Conservation (phyloP, 441 rosid species). For the Aleurites moluccanus region DNA sequence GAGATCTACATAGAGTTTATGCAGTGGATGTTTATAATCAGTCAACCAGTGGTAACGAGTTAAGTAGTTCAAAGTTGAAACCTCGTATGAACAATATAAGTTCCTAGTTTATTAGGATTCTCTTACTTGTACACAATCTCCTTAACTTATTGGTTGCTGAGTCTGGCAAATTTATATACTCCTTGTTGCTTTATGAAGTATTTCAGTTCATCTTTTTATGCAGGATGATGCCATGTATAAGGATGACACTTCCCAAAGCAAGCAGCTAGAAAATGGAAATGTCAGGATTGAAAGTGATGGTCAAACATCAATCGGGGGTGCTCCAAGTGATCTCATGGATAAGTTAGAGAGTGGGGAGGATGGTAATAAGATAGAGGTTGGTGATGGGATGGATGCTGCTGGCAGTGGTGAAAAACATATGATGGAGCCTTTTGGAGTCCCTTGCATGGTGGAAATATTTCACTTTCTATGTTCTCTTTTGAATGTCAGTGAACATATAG, state of each 20-base stretch:
- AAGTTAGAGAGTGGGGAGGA: too few relatives aligned
- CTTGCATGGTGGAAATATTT: conserved; percentile 92
- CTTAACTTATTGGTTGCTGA: too few relatives aligned
- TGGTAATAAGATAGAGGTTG: too few relatives aligned
- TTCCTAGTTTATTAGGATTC: too few relatives aligned
- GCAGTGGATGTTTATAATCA: too few relatives aligned
- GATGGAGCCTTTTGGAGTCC: conserved; percentile 82
- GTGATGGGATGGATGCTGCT: conserved; percentile 16
- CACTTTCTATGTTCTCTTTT: conserved; percentile 81
- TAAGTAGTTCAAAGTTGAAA: too few relatives aligned
- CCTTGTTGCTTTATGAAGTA: too few relatives aligned
- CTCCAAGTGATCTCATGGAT: conserved; percentile 44
- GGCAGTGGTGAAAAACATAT: conserved; percentile 43
- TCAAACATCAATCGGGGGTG: conserved; percentile 37
- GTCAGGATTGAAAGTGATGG: conserved; percentile 43
- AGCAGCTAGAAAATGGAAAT: conserved; percentile 62
- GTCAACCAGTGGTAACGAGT: too few relatives aligned
- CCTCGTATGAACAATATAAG: too few relatives aligned
- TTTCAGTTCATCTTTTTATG: neutral
- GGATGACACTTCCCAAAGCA: conserved; percentile 53
- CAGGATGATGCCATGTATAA: conserved; percentile 56
- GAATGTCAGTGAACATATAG: conserved; percentile 64
- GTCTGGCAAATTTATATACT: too few relatives aligned
- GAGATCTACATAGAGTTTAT: too few relatives aligned
- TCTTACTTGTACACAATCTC: too few relatives aligned